phyloP scores from a whole-genome alignment of 202 grass and related monocot species.

The Carex arenaria region DNA sequence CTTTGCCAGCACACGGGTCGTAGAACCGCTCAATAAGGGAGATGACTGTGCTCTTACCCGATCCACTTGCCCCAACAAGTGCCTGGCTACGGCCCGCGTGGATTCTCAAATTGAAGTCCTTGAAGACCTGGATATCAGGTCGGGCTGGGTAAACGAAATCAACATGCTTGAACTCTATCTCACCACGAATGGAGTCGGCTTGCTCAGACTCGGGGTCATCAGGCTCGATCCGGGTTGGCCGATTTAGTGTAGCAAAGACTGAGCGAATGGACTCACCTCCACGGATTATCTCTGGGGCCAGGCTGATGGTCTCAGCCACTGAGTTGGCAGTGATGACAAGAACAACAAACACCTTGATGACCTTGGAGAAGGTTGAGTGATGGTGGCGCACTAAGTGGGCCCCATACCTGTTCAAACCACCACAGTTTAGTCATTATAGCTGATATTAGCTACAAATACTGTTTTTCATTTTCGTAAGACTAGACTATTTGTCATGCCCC shows the following conservation, averaged over 20 bases:
- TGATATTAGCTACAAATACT: neutral
- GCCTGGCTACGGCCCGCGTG: conserved; percentile 79
- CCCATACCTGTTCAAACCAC: conserved; percentile 41
- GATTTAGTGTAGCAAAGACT: conserved; percentile 86
- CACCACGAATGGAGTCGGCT: conserved; percentile 50
- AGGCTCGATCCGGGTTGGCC: conserved; percentile 65
- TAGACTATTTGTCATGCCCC: neutral
- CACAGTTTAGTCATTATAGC: neutral
- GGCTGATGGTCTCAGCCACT: conserved; percentile 84
- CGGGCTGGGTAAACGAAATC: conserved; percentile 80
- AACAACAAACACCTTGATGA: conserved; percentile 99
- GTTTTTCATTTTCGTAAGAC: neutral
- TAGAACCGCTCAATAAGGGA: conserved; percentile 88
- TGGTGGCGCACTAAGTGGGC: conserved; percentile 71
- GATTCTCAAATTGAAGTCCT: conserved; percentile 95
- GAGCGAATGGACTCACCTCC: conserved; percentile 90
- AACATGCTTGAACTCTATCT: conserved; percentile 86
- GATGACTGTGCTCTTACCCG: conserved; percentile 92
- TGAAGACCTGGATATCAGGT: conserved; percentile 81
- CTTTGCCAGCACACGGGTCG: conserved; percentile 67
- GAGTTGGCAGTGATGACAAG: conserved; percentile 98
- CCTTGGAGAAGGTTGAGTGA: conserved; percentile 94
- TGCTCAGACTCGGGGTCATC: conserved; percentile 81
- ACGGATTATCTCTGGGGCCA: conserved; percentile 83
- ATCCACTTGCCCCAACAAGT: conserved; percentile 80